Evolutionary conservation across 805 yeast genomes (phyloP).

Genomic region (Ogataea zsoltii): DNA sequence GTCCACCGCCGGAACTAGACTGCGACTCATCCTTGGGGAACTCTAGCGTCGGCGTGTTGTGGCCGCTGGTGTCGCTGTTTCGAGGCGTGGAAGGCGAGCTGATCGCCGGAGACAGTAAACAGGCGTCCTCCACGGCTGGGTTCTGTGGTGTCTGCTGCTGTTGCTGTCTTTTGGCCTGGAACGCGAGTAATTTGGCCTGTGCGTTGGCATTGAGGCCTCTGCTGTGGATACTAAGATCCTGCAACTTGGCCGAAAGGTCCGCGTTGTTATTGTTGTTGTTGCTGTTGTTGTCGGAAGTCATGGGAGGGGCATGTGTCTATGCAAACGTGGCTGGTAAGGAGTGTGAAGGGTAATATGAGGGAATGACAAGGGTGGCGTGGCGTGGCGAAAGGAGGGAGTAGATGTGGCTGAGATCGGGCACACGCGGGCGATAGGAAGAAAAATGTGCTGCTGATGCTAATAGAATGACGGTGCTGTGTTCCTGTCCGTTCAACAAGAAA

Average conservation of each 20-base stretch:
- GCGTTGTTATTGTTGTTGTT: slow-evolving; percentile 7
- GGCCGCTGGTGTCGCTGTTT: slow-evolving; percentile 17
- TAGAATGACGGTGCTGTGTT: background rate
- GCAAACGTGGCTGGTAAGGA: background rate
- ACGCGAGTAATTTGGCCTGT: slow-evolving; percentile 84
- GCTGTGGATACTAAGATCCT: slow-evolving; percentile 27
- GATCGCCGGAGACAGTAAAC: slow-evolving; percentile 9
- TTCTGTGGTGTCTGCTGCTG: slow-evolving; percentile 17
- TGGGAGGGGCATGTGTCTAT: background rate
- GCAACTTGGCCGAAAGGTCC: slow-evolving; percentile 19
- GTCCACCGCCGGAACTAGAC: slow-evolving; percentile 6
- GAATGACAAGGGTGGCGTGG: background rate
- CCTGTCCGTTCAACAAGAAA: background rate
- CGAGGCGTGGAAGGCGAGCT: slow-evolving; percentile 25
- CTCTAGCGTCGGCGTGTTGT: slow-evolving; percentile 20
- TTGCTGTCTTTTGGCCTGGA: slow-evolving; percentile 75
- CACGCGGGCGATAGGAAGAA: no score
- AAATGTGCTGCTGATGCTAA: no score
- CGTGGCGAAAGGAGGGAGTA: slow-evolving; percentile 2
- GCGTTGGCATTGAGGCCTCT: slow-evolving; percentile 65
- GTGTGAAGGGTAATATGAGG: background rate
- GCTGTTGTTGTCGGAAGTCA: slow-evolving; percentile 11
- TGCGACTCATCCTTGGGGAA: slow-evolving; percentile 8
- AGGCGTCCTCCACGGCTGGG: slow-evolving; percentile 5
- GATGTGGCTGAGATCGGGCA: background rate